Conservation (phyloP, 768 basidiomycete species). For the Lyophyllum decastes region DNA sequence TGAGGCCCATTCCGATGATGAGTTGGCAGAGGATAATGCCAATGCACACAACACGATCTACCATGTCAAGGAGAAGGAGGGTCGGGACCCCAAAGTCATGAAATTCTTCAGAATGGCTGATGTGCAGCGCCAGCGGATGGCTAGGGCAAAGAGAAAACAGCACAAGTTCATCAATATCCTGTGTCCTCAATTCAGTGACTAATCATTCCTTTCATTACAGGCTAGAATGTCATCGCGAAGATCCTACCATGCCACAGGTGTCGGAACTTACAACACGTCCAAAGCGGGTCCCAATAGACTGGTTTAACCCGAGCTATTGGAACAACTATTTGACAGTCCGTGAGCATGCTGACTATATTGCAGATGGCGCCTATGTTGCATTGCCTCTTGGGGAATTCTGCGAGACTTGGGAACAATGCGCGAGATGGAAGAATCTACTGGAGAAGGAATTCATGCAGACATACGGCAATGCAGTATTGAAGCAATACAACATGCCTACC, state of each 20-base stretch:
- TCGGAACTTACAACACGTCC: background rate
- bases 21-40: background rate
- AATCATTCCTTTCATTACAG: background rate
- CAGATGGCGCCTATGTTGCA: constrained; percentile 17
- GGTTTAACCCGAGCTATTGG: background rate
- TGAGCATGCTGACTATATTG: constrained; percentile 13
- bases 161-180: background rate
- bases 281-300: background rate
- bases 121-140: background rate
- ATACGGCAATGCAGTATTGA: constrained; percentile 23
- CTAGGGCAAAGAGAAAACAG: background rate
- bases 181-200: background rate
- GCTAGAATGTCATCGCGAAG: background rate
- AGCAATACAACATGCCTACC: constrained; percentile 22
- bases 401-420: background rate
- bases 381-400: constrained; percentile 11
- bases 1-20: constrained; percentile 12
- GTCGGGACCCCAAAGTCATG: constrained; percentile 5
- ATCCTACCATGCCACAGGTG: background rate
- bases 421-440: constrained; percentile 20
- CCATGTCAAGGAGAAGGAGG: constrained; percentile 10
- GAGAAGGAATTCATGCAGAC: constrained; percentile 10
- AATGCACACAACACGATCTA: background rate
- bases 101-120: constrained; percentile 9
- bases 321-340: constrained; percentile 9